phyloP scores from a whole-genome alignment of 2,329 filamentous ascomycete species.

The Rugonectria rugulosa region DNA sequence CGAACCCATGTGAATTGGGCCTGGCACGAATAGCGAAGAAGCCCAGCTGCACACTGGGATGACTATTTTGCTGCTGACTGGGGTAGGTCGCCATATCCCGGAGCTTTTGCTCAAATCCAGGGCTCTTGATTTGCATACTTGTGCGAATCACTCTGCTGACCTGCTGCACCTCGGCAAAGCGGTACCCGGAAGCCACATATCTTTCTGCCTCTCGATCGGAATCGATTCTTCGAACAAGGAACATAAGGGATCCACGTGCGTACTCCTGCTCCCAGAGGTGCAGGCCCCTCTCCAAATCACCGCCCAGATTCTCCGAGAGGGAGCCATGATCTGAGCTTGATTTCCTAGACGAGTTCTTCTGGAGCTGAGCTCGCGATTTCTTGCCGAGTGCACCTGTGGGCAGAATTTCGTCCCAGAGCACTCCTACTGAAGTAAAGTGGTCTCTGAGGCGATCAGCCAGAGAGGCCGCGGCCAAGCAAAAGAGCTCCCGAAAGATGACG shows the following conservation, averaged over 20 bases:
- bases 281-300: constrained; percentile 52
- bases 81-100: constrained; percentile 69
- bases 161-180: constrained; percentile 76
- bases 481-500: constrained; percentile 80
- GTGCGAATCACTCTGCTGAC: constrained; percentile 73
- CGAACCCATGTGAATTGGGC: constrained; percentile 63
- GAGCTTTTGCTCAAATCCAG: constrained; percentile 68
- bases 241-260: constrained; percentile 80
- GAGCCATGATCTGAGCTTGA: constrained; percentile 15
- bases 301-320: constrained; percentile 34
- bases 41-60: constrained; percentile 63
- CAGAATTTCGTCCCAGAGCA: constrained; percentile 79
- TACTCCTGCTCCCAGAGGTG: constrained; percentile 47
- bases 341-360: constrained; percentile 27
- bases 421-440: constrained; percentile 68
- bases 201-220: constrained; percentile 65
- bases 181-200: constrained; percentile 75
- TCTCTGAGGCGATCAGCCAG: constrained; percentile 73
- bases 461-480: constrained; percentile 80
- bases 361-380: constrained; percentile 26
- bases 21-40: constrained; percentile 65
- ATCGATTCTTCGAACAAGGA: constrained; percentile 73
- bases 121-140: constrained; percentile 75
- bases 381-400: constrained; percentile 61
- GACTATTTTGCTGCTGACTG: constrained; percentile 53